Base-by-base conservation (phyloP, 768 basidiomycete genomes). In the Collybia sp. region DNA sequence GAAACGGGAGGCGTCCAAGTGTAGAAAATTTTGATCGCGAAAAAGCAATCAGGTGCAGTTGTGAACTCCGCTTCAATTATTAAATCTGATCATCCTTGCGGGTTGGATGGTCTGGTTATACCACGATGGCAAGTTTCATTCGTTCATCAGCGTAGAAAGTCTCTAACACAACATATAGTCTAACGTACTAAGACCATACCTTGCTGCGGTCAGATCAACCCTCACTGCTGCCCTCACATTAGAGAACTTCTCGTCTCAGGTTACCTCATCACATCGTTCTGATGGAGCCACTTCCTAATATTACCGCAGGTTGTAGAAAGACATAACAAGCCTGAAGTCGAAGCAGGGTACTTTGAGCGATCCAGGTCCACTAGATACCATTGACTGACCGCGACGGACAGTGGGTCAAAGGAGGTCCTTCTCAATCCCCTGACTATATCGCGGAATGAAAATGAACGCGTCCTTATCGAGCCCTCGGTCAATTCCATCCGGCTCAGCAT, bases 241-340 rank as follows among this genome's bases (percentile, higher is more conserved):
- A 51, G 93, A 99, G 73, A 92, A 94, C 78, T 99, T 99, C 73
- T 82, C 93, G 41, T 98, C 95, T 10, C 95, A 99, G 79, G 90
- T 92, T 64, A 58, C 44, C 45, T 25, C 54, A 38, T 18, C 42
- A 41, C 42, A 19, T 12, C 42, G 52, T 32, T 35, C 48, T 48
- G 40, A 43, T 44, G 33, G 46, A 40, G 50, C 40, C 43, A 49
- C 37, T 46, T 57, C 43, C 57, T 51, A 54, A 57, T 42, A 30
- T 47, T 31, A 50, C 40, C 45, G 31, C 62, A 95, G 91, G 85
- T 96, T 48, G 94, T 97, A 43, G 95, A 97, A 66, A 75, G 95
- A 40, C 95, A 97, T 71, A 97, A 98, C 66, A 92, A 93, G 57
- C 95, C 95, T 42, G 95, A 98, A 63, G 83, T 97, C 11, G 95